These are phyloP conservation scores for Hanseniaspora singularis DNA, from an alignment of 805 yeast species.

Conservation along the genomic window DNA sequence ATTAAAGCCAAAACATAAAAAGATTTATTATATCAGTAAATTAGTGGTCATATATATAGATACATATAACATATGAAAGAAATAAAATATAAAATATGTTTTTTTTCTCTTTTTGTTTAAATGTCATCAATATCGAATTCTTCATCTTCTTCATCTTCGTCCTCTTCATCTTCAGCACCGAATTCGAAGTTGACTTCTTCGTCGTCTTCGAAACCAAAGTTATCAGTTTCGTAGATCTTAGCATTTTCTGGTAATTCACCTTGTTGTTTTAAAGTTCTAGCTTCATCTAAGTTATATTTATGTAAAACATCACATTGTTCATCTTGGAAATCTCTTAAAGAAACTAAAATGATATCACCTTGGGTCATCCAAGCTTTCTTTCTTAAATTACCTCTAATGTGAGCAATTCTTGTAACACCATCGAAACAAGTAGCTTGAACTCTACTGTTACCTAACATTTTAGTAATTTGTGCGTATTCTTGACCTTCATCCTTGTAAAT, in stretches of 20 bases:
- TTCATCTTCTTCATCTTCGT: slow-evolving; percentile 46
- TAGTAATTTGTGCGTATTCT: slow-evolving; percentile 95
- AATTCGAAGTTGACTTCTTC: slow-evolving; percentile 97
- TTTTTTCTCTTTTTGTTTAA: slow-evolving; percentile 28
- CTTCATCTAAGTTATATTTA: slow-evolving; percentile 94
- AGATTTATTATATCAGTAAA: no score
- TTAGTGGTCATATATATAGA: background rate
- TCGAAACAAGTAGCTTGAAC: slow-evolving; percentile 93
- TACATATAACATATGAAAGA: background rate
- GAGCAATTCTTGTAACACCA: slow-evolving; percentile 87
- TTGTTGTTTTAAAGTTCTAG: slow-evolving; percentile 84
- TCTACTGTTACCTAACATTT: slow-evolving; percentile 97
- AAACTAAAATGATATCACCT: slow-evolving; percentile 92
- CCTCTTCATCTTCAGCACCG: slow-evolving; percentile 80
- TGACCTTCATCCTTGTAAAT: slow-evolving; percentile 89
- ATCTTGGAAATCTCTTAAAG: slow-evolving; percentile 96
- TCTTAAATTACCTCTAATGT: slow-evolving; percentile 96
- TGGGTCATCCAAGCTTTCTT: slow-evolving; percentile 99
- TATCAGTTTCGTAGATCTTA: slow-evolving; percentile 93
- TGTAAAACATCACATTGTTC: slow-evolving; percentile 96
- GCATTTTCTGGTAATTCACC: slow-evolving; percentile 98
- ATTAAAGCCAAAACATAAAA: no score
- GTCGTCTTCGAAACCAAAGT: slow-evolving; percentile 90
- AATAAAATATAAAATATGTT: background rate
- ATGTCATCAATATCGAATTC: slow-evolving; percentile 92